Conservation (phyloP, 2,329 filamentous ascomycete genomes). For the Ascochyta viciae-villosae region DNA sequence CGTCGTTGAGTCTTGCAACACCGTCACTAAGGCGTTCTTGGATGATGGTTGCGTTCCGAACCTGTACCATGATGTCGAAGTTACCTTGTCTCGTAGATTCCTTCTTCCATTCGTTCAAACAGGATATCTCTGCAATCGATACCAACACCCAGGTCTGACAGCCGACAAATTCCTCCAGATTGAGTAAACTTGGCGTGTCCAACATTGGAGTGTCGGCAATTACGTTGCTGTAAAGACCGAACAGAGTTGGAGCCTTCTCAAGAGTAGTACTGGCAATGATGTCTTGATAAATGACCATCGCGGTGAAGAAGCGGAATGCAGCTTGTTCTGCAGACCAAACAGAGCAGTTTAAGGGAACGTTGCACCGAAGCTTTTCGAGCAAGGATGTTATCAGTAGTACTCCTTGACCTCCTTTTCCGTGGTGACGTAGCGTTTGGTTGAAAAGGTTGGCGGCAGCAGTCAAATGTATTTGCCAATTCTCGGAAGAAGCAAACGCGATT, state of each 20-base stretch:
- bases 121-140: conserved; percentile 61
- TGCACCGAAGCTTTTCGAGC: conserved; percentile 13
- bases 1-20: background rate
- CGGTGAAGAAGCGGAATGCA: conserved; percentile 47
- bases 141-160: conserved; percentile 65
- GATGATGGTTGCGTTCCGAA: conserved; percentile 46
- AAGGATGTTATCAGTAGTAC: conserved; percentile 14
- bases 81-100: conserved; percentile 53
- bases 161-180: conserved; percentile 62
- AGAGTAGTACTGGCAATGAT: conserved; percentile 47
- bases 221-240: conserved; percentile 31
- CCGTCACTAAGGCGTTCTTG: background rate
- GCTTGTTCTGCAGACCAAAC: conserved; percentile 46
- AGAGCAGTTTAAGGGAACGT: background rate
- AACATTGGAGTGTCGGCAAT: conserved; percentile 30
- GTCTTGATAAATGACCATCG: conserved; percentile 46
- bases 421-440: conserved; percentile 45
- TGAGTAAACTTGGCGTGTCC: conserved; percentile 27
- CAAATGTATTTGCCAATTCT: conserved; percentile 60
- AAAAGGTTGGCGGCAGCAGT: conserved; percentile 61
- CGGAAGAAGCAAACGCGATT: conserved; percentile 53
- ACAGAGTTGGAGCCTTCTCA: conserved; percentile 39
- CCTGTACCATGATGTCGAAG: conserved; percentile 56
- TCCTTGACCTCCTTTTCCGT: background rate
- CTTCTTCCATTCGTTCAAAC: conserved; percentile 64